Conservation (phyloP, 768 basidiomycete species). For the Daedaleopsis nitida region DNA sequence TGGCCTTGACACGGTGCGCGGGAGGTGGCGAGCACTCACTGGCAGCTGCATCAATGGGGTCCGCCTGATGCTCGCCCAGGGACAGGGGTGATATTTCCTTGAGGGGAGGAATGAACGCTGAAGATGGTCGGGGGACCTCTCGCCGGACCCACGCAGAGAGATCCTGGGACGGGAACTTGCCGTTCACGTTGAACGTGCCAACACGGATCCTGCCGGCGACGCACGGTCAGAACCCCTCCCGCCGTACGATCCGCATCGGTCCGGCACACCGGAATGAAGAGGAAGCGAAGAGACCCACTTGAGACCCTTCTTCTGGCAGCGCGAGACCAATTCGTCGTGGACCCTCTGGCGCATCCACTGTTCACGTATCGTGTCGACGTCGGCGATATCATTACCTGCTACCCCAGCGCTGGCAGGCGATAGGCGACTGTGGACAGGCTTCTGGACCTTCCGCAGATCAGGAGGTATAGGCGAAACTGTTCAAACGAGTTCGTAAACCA, state of each 20-base stretch:
- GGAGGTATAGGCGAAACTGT: slow-evolving; percentile 47
- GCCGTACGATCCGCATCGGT: background rate
- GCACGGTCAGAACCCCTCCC: slow-evolving; percentile 7
- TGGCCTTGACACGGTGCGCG: background rate
- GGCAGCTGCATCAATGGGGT: slow-evolving; percentile 8
- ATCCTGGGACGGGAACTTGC: slow-evolving; percentile 72
- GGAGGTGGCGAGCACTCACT: background rate
- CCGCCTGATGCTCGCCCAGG: slow-evolving; percentile 13
- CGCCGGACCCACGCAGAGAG: slow-evolving; percentile 64
- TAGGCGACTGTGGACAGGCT: slow-evolving; percentile 54
- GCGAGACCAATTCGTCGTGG: slow-evolving; percentile 27
- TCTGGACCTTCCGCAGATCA: slow-evolving; percentile 55
- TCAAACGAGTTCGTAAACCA: background rate
- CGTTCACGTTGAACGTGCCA: slow-evolving; percentile 88
- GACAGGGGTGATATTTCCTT: slow-evolving; percentile 29
- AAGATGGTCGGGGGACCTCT: slow-evolving; percentile 1
- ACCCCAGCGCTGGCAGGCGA: slow-evolving; percentile 64
- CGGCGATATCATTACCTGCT: slow-evolving; percentile 59
- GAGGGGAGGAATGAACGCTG: slow-evolving; percentile 25
- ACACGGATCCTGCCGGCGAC: slow-evolving; percentile 54
- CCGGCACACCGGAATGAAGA: background rate
- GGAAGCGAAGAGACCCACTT: slow-evolving; percentile 13
- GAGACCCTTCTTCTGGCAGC: slow-evolving; percentile 6
- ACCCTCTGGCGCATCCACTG: slow-evolving; percentile 61
- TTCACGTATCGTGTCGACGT: slow-evolving; percentile 60